A percentile compares a stretch with the other conserved stretches of the same genome.
Conservation (phyloP, 345 rosid genomes). For the Syzygium aqueum region DNA sequence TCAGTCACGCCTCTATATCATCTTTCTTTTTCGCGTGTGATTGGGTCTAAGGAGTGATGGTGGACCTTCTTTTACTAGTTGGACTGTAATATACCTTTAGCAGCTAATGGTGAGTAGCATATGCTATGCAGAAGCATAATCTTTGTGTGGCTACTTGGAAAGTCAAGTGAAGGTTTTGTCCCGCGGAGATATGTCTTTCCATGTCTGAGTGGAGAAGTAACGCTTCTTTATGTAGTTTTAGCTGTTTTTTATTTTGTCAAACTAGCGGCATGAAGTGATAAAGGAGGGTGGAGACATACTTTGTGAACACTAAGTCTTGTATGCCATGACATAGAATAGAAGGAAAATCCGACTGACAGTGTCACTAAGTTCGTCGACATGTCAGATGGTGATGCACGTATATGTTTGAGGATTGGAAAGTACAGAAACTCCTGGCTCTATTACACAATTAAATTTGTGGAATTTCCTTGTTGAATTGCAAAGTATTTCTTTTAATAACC, state of each 20-base stretch:
- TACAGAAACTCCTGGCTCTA: neutral
- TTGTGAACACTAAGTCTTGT: neutral
- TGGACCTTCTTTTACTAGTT: neutral
- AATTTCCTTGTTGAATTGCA: neutral
- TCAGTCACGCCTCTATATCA: neutral
- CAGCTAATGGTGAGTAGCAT: neutral
- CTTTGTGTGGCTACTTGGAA: neutral
- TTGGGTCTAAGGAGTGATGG: neutral
- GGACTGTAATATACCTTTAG: neutral
- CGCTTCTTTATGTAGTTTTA: neutral
- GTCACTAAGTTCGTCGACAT: neutral
- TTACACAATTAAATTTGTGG: neutral
- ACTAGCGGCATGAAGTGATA: neutral
- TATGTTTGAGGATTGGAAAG: neutral
- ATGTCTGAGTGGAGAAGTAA: neutral
- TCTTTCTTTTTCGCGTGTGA: neutral
- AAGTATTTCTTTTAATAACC: neutral
- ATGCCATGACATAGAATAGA: neutral
- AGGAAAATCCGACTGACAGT: neutral
- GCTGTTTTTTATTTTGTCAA: neutral
- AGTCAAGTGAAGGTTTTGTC: neutral
- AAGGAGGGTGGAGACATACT: neutral
- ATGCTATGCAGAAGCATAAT: neutral
- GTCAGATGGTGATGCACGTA: neutral
- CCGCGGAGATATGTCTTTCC: neutral